Percentiles rank a stretch among this genome's conserved stretches.
Evolutionary conservation across 2,329 filamentous ascomycete genomes (phyloP).

Genomic region (Lecanosticta acicola): DNA sequence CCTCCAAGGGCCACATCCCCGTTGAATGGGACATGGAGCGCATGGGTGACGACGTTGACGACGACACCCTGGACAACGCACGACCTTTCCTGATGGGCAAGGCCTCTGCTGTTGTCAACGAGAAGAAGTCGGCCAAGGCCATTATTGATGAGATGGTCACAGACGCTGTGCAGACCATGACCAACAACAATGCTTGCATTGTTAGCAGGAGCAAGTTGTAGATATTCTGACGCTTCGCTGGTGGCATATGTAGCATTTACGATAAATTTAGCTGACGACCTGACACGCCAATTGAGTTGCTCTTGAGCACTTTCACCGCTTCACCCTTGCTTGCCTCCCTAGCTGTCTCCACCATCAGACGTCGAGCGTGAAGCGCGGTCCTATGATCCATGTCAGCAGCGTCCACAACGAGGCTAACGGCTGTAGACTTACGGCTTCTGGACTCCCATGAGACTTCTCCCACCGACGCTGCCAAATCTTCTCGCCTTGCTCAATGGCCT

Average conservation of each 20-base stretch:
- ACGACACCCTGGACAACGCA: constrained; percentile 87
- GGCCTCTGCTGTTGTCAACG: constrained; percentile 86
- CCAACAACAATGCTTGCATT: constrained; percentile 24
- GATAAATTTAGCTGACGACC: no score
- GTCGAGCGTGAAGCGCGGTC: no score
- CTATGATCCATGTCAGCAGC: no score
- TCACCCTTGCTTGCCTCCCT: no score
- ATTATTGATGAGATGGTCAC: constrained; percentile 91
- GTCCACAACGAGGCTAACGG: no score
- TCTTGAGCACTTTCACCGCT: no score
- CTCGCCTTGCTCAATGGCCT: not conserved
- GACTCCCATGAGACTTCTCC: no score
- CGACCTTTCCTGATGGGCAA: constrained; percentile 94
- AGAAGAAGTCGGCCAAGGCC: constrained; percentile 82
- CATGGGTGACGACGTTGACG: constrained; percentile 59
- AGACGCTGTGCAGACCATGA: constrained; percentile 53
- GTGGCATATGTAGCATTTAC: not conserved
- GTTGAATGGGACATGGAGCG: constrained; percentile 93
- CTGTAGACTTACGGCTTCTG: no score
- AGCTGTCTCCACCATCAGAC: no score
- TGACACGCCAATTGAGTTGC: no score
- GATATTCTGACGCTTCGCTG: constrained; percentile 1
- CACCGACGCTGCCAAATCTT: not conserved
- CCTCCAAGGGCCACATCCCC: constrained; percentile 80
- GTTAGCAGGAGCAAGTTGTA: constrained; percentile 35